Percentiles rank a stretch among this genome's conserved stretches.
Evolutionary conservation across 1,284 basidiomycete genomes (phyloP).

Genomic region (Irpex lacteus): DNA sequence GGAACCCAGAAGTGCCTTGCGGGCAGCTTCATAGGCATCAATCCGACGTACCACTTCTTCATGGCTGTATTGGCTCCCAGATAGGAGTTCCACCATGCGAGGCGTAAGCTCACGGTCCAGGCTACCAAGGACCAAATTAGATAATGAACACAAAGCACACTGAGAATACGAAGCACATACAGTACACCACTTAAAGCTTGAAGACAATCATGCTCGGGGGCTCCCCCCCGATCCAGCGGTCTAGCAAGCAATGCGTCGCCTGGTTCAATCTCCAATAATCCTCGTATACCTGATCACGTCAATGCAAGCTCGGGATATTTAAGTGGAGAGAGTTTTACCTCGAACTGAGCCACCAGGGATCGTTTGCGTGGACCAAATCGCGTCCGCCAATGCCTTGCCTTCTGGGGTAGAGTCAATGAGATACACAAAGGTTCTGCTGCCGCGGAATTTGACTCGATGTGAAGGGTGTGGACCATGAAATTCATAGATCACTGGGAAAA

Average conservation of each 20-base stretch:
- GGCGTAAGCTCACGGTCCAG: neutral
- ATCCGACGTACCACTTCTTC: neutral
- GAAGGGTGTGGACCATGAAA: neutral
- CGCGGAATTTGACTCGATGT: neutral
- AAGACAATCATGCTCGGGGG: neutral
- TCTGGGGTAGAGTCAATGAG: neutral
- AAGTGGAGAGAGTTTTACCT: neutral
- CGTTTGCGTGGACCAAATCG: neutral
- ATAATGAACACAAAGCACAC: neutral
- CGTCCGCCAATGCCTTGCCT: neutral
- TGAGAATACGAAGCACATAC: neutral
- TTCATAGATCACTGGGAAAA: neutral
- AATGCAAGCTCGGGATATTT: neutral
- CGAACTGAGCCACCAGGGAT: neutral
- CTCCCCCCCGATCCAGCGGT: neutral
- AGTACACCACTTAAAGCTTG: neutral
- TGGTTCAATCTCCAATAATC: neutral
- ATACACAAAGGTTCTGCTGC: neutral
- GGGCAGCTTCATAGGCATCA: neutral
- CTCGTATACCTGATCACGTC: neutral
- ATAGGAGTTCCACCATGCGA: neutral
- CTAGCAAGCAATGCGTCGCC: neutral
- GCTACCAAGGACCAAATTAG: neutral
- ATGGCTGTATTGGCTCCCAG: neutral
- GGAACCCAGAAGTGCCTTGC: neutral